phyloP scores from a whole-genome alignment of 2,329 filamentous ascomycete genomes.

The Hysterium pulicare region DNA sequence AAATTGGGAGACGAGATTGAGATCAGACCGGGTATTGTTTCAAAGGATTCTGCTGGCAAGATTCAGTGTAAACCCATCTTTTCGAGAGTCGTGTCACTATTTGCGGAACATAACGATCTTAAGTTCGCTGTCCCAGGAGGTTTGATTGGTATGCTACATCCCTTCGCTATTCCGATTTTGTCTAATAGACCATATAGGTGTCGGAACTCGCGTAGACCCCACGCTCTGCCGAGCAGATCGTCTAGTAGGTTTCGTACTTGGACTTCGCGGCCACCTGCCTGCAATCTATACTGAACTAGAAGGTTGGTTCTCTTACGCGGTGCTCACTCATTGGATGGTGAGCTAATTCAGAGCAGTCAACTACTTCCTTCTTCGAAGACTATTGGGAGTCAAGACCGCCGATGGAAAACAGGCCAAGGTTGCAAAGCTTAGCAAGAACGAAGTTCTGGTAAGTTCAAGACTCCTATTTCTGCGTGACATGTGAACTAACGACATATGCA shows the following conservation, averaged over 20 bases:
- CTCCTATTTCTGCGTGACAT: not conserved
- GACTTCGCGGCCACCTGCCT: slow-evolving; percentile 86
- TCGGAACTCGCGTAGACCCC: slow-evolving; percentile 94
- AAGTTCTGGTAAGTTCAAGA: slow-evolving; percentile 62
- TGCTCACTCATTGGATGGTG: not conserved
- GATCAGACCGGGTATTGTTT: slow-evolving; percentile 97
- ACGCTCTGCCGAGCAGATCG: slow-evolving; percentile 98
- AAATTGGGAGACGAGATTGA: slow-evolving; percentile 98
- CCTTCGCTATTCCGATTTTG: not conserved
- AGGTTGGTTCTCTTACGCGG: slow-evolving; percentile 47
- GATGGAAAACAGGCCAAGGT: slow-evolving; percentile 99
- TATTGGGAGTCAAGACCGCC: slow-evolving; percentile 94
- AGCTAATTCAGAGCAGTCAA: slow-evolving; percentile 47
- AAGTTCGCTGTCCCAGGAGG: slow-evolving; percentile 98
- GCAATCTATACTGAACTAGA: slow-evolving; percentile 98
- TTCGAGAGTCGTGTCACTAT: slow-evolving; percentile 89
- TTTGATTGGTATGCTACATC: slow-evolving; percentile 62
- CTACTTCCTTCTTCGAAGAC: slow-evolving; percentile 93
- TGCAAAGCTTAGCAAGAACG: slow-evolving; percentile 95
- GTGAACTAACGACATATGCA: not conserved
- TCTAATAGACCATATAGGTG: slow-evolving; percentile 52
- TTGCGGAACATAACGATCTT: slow-evolving; percentile 96
- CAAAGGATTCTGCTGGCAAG: slow-evolving; percentile 86
- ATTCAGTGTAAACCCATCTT: slow-evolving; percentile 97
- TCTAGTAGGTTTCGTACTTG: slow-evolving; percentile 95